Conservation (phyloP, 1,139 yeast species). For the Diutina ranongensis region DNA sequence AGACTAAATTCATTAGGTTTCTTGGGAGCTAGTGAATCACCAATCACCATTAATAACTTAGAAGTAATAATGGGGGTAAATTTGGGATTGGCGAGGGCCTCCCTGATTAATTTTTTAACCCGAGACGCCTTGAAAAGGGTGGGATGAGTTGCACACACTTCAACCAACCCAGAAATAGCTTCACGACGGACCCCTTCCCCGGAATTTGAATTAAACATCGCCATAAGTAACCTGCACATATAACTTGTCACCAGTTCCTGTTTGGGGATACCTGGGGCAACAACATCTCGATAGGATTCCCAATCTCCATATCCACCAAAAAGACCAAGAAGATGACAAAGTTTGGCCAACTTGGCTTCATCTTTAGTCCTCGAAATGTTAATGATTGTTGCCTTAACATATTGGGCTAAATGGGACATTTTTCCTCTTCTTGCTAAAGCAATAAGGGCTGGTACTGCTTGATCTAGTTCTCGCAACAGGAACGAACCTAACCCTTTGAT, state of each 20-base stretch:
- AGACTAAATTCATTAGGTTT: not conserved
- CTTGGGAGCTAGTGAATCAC: not conserved
- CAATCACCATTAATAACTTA: not conserved
- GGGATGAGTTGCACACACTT: not conserved
- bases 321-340: not conserved
- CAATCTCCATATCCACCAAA: not conserved
- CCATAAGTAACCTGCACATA: not conserved
- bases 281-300: not conserved
- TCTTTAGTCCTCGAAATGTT: not conserved
- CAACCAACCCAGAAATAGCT: not conserved
- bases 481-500: not conserved
- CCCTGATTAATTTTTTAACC: not conserved
- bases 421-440: not conserved
- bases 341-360: not conserved
- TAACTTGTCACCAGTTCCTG: conserved; percentile 2
- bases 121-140: not conserved
- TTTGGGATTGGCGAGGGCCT: not conserved
- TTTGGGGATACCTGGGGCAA: not conserved
- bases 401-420: not conserved
- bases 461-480: not conserved
- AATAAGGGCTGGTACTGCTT: not conserved
- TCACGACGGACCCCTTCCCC: not conserved
- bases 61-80: not conserved
- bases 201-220: not conserved
- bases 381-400: not conserved